Base-by-base conservation (phyloP, 2,329 filamentous ascomycete species). In the Xylariaceae sp. region DNA sequence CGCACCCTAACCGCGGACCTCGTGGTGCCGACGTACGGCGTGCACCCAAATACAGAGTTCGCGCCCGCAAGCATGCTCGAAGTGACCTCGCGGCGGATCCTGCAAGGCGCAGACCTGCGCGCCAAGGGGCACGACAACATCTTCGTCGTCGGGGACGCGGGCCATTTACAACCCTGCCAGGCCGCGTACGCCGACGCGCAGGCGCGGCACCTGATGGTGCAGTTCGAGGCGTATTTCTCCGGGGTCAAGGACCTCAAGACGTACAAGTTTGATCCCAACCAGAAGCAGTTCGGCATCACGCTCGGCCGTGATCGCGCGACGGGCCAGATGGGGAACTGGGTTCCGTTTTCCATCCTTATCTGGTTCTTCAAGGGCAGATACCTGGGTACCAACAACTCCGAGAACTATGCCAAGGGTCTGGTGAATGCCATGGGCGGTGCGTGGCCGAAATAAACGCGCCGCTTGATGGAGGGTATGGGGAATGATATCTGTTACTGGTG, bases 21-120 rank as follows among this genome's bases (percentile, higher is more conserved):
- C 1, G 71, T 74, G 55, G 57, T 79, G 12, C 74, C 75, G 0
- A 68, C 73, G 0, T 71, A 67, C 27, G 76, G 76, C 35, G 47
- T 68, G 4, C 40, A 57, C 0, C 66, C 69, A 45, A 79, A 79
- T 61, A 71, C 68, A 1, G 55, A 58, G 4, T 76, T 75, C 52
- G 56, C 65, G 23, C 70, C 73, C 3, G 48, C 59, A 6, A 42
- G 52, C 1, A 56, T 75, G 46, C 61, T 68, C 16, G 67, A 45
- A n/a, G 23, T 70, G 29, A 42, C 47, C 20, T 29, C 45, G 1
- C 65, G 64, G 6, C 65, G 59, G 44, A 45, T 75, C 41, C 60
- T 62, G 48, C 68, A 72, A 53, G 68, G 65, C 34, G 58, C 54
- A 4, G 60, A 55, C 19, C 59, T 76, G 10, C 67, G 66, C 34